These are phyloP conservation scores for Alternaria conjuncta DNA, from an alignment of 2,329 filamentous ascomycete species.

Conservation along the genomic window DNA sequence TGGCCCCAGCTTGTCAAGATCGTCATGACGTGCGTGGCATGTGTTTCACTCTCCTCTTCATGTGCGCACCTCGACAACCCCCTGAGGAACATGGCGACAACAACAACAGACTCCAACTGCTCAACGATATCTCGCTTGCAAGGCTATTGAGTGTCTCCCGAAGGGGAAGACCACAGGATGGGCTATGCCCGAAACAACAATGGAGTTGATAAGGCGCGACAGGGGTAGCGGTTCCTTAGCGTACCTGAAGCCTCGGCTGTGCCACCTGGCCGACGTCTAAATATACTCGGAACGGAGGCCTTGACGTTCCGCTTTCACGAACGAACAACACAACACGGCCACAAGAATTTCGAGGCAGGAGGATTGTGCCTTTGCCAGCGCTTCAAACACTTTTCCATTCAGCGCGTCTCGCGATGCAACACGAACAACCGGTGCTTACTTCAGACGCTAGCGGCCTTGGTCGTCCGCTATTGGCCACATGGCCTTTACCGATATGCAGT, in stretches of 20 bases:
- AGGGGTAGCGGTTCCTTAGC: constrained; percentile 6
- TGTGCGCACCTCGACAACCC: not conserved
- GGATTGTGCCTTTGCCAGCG: not conserved
- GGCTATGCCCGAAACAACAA: constrained; percentile 5
- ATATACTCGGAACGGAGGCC: not conserved
- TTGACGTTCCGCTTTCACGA: not conserved
- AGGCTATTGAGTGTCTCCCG: not conserved
- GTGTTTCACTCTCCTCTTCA: constrained; percentile 8
- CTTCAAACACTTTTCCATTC: too few species aligned
- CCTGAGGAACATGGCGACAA: not conserved
- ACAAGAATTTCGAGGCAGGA: not conserved
- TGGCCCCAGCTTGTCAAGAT: constrained; percentile 12
- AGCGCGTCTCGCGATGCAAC: not conserved
- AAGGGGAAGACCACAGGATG: not conserved
- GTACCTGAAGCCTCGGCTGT: not conserved
- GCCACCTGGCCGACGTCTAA: not conserved
- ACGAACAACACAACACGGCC: not conserved
- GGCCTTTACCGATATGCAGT: not conserved
- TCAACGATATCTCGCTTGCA: not conserved
- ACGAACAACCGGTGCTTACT: not conserved
- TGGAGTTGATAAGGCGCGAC: constrained; percentile 16
- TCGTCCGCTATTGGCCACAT: not conserved
- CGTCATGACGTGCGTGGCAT: constrained; percentile 17
- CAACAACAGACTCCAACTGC: not conserved
- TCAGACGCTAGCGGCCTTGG: constrained; percentile 1